phyloP scores from a whole-genome alignment of 352 stramenopile genomes.

The Pythium folliculosum region DNA sequence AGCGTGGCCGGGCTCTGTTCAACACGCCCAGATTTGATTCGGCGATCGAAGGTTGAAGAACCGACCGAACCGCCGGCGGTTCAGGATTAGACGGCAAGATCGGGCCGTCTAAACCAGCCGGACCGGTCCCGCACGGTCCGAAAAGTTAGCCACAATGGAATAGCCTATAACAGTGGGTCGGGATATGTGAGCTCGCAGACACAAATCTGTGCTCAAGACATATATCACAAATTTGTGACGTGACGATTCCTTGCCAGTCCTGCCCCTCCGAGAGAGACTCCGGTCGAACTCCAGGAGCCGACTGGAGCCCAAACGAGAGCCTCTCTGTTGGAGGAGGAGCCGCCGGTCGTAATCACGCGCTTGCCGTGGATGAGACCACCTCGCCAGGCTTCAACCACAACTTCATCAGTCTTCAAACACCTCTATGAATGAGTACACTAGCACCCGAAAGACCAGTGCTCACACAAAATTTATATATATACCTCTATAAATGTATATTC shows the following conservation, averaged over 20 bases:
- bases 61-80: conserved; percentile 4
- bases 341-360: conserved; percentile 12
- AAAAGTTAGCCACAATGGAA: neutral
- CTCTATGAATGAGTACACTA: neutral
- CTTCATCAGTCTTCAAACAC: neutral
- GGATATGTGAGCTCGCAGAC: too few relatives aligned
- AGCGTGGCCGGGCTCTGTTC: conserved; percentile 14
- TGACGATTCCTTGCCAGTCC: too few relatives aligned
- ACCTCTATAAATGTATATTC: conserved; percentile 1
- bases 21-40: conserved; percentile 13
- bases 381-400: neutral
- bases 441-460: neutral
- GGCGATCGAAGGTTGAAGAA: conserved; percentile 31
- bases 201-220: neutral
- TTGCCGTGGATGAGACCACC: neutral
- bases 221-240: neutral
- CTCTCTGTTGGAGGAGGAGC: too few relatives aligned
- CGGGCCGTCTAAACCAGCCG: neutral
- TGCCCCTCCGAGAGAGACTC: too few relatives aligned
- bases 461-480: neutral
- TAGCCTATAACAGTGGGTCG: neutral
- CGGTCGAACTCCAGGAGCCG: too few relatives aligned
- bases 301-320: too few relatives aligned
- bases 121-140: conserved; percentile 2
- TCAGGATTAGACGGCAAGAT: conserved; percentile 19